phyloP scores from a whole-genome alignment of 345 rosid genomes.

The Eutrema yunnanense region DNA sequence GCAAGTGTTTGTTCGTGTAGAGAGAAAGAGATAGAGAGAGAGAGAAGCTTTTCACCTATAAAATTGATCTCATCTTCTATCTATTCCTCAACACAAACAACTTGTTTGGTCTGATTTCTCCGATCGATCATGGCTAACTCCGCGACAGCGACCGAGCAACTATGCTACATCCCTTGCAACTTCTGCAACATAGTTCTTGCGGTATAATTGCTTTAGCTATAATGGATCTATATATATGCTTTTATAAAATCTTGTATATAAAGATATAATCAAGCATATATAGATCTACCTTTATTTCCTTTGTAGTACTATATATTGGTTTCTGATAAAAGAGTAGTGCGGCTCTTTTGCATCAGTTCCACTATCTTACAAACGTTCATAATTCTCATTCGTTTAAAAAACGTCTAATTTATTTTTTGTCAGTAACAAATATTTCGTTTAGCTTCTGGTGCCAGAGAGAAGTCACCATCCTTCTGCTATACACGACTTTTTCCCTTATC shows the following conservation, averaged over 20 bases:
- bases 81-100: conserved; percentile 5
- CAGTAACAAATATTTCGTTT: conserved; percentile 16
- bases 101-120: neutral
- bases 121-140: conserved; percentile 21
- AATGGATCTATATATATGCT: conserved; percentile 25
- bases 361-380: conserved; percentile 22
- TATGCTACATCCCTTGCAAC: conserved; percentile 99
- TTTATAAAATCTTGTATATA: neutral
- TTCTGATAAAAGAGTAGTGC: conserved; percentile 22
- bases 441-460: conserved; percentile 24
- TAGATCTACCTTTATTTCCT: conserved; percentile 18
- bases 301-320: conserved; percentile 11
- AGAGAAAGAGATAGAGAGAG: conserved; percentile 1
- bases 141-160: conserved; percentile 53
- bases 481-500: conserved; percentile 2
- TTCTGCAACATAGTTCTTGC: conserved; percentile 97
- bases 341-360: conserved; percentile 24
- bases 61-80: conserved; percentile 12
- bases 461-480: conserved; percentile 21
- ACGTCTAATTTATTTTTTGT: neutral
- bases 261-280: neutral
- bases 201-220: conserved; percentile 40
- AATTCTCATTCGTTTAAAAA: neutral
- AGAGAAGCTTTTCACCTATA: conserved; percentile 17
- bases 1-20: conserved; percentile 11